Evolutionary conservation across 2,329 filamentous ascomycete genomes (phyloP), one percentile per base, ranked within the genome.

Genomic region (Apiospora malaysiana): DNA sequence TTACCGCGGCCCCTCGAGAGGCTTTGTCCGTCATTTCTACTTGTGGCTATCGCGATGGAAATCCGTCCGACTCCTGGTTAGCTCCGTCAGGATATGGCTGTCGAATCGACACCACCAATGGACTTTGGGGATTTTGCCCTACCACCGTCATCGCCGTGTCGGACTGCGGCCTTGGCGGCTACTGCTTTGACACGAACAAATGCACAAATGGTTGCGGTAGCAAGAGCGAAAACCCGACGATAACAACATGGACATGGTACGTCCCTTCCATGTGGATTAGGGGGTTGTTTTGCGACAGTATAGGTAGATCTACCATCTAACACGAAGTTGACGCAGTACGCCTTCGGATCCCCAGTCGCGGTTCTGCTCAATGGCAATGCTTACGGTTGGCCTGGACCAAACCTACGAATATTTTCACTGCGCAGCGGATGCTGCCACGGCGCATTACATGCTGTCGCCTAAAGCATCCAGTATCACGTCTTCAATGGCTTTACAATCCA

Each of bases 101-200:
- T 69, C 80, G 79, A 9, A 74, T 83, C 4, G 80, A 83, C 67
- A 77, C 77, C 0, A 46, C 70, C 6, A 75, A 80, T 25, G 79
- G 76, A 0, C 74, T 84, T 5, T 84, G 82, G 81, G 82, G 82
- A 0, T 81, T 83, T 74, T 84, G 82, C 67, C 80, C 81, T 0
- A 80, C 77, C 0, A 80, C 77, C 0, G 80, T 83, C 6, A 72
- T 80, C 4, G 65, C 74, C 0, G 82, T 81, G 3, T 77, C 74
- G 0, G 81, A 84, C 70, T 85, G 82, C 47, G 81, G 81, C 0
- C 69, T 84, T 10, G 81, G 79, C 0, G 82, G 78, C 1, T 76
- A 74, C 16, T 85, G 83, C 65, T 56, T 79, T 8, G 83, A 51
- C 47, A 27, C 23, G 47, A 51, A 23, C n/a, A n/a, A n/a, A n/a